Conservation (phyloP, 306 rosid genomes). For the Neltuma alba region DNA sequence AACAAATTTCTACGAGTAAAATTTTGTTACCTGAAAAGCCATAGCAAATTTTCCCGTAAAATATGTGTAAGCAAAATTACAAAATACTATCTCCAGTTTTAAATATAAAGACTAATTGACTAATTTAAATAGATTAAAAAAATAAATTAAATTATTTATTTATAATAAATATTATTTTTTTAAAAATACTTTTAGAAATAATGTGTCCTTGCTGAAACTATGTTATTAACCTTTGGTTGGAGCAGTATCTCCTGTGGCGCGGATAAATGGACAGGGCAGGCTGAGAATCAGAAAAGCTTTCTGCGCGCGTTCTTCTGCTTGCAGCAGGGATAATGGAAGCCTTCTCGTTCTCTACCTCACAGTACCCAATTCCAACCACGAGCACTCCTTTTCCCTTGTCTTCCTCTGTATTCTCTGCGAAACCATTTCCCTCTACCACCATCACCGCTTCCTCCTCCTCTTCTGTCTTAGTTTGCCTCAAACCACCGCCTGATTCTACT, state of each 20-base stretch:
- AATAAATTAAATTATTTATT: too few species aligned
- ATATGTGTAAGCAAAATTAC: too few species aligned
- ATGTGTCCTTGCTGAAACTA: too few species aligned
- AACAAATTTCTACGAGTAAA: too few species aligned
- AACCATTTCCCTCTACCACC: not conserved
- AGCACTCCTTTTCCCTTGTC: slow-evolving; percentile 34
- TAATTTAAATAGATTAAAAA: too few species aligned
- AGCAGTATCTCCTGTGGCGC: not conserved
- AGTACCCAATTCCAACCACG: slow-evolving; percentile 37
- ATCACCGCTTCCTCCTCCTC: slow-evolving; percentile 30
- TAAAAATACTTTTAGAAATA: too few species aligned
- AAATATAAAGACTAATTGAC: too few species aligned
- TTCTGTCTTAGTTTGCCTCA: slow-evolving; percentile 49
- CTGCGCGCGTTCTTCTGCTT: not conserved
- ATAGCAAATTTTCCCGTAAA: too few species aligned
- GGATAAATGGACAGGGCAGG: not conserved
- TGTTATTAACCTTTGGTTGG: too few species aligned
- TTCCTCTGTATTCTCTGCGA: slow-evolving; percentile 20
- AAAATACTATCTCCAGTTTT: too few species aligned
- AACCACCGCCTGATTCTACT: slow-evolving; percentile 51
- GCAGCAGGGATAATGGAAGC: slow-evolving; percentile 62
- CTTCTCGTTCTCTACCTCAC: slow-evolving; percentile 51
- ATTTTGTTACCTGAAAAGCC: too few species aligned
- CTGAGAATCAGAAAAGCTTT: not conserved
- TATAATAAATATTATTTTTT: too few species aligned